A percentile compares a stretch with the other conserved stretches of the same genome.
These are phyloP conservation scores for Phytophthora tentaculata DNA, from an alignment of 352 stramenopile genomes.

Conservation along the genomic window DNA sequence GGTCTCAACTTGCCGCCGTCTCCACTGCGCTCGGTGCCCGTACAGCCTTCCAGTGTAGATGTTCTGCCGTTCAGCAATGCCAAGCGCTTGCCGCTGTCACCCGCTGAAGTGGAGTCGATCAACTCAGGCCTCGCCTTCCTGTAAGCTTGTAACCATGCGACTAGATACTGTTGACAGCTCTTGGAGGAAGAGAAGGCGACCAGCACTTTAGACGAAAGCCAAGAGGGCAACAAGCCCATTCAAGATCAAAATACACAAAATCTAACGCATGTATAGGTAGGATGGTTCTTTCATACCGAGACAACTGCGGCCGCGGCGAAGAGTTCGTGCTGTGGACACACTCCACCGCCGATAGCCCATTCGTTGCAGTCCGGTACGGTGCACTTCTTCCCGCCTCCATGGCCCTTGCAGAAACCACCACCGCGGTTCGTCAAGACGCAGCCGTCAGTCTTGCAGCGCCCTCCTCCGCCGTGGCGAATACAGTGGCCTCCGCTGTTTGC, in stretches of 20 bases:
- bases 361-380: conserved; percentile 59
- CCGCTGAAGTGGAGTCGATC: conserved; percentile 75
- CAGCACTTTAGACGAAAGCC: conserved; percentile 16
- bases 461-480: conserved; percentile 81
- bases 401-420: conserved; percentile 78
- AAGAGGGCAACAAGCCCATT: conserved; percentile 12
- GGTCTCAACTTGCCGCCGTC: conserved; percentile 23
- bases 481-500: conserved; percentile 83
- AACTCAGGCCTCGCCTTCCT: conserved; percentile 82
- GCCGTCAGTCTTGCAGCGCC: conserved; percentile 65
- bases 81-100: conserved; percentile 73
- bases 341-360: conserved; percentile 74
- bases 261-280: conserved; percentile 33
- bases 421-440: conserved; percentile 83
- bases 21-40: conserved; percentile 33
- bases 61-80: conserved; percentile 71
- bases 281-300: conserved; percentile 44
- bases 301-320: conserved; percentile 53
- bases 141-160: conserved; percentile 42
- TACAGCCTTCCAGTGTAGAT: conserved; percentile 60
- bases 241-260: conserved; percentile 35
- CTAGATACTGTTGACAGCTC: conserved; percentile 10
- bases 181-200: too few species aligned
- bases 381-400: conserved; percentile 86
- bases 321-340: conserved; percentile 68